Percentiles rank a stretch among this genome's conserved stretches.
Evolutionary conservation across 2,329 filamentous ascomycete species (phyloP).

Genomic region (Chaetomiaceae sp.): DNA sequence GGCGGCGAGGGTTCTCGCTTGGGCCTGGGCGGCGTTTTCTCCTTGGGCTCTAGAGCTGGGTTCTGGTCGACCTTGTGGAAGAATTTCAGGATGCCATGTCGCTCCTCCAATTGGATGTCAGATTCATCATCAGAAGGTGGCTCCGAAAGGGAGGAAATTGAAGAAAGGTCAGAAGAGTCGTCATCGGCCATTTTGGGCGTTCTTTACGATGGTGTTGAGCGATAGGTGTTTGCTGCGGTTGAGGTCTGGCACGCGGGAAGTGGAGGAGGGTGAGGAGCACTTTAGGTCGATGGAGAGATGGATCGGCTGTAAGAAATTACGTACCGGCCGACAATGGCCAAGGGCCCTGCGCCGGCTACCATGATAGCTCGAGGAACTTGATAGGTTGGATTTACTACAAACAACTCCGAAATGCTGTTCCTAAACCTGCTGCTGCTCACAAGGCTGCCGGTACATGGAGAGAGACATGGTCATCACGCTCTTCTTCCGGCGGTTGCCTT

Average conservation of each 20-base stretch:
- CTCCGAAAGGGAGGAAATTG: conserved; percentile 41
- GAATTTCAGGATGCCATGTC: conserved; percentile 63
- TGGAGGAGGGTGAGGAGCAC: conserved; percentile 29
- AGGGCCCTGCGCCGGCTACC: conserved; percentile 20
- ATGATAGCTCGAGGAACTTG: conserved; percentile 17
- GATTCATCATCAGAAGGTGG: conserved; percentile 50
- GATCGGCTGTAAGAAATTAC: conserved; percentile 30
- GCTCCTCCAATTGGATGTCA: conserved; percentile 47
- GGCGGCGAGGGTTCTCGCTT: conserved; percentile 84
- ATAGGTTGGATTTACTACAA: conserved; percentile 23
- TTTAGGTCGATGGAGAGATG: conserved; percentile 17
- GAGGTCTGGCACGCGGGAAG: conserved; percentile 29
- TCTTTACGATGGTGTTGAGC: conserved; percentile 13
- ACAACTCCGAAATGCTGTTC: conserved; percentile 6
- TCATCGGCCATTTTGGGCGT: conserved; percentile 51
- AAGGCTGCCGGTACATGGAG: conserved; percentile 10
- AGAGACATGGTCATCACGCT: background rate
- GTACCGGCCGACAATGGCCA: conserved; percentile 25
- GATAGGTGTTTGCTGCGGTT: conserved; percentile 25
- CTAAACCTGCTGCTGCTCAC: conserved; percentile 12
- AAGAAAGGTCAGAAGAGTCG: conserved; percentile 61
- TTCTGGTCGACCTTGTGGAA: conserved; percentile 55
- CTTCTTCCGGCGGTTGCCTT: background rate
- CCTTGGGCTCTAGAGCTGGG: conserved; percentile 44
- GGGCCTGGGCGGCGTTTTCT: conserved; percentile 61